Conservation (phyloP, 2,329 filamentous ascomycete genomes). For the Tolypocladium pustulatum region DNA sequence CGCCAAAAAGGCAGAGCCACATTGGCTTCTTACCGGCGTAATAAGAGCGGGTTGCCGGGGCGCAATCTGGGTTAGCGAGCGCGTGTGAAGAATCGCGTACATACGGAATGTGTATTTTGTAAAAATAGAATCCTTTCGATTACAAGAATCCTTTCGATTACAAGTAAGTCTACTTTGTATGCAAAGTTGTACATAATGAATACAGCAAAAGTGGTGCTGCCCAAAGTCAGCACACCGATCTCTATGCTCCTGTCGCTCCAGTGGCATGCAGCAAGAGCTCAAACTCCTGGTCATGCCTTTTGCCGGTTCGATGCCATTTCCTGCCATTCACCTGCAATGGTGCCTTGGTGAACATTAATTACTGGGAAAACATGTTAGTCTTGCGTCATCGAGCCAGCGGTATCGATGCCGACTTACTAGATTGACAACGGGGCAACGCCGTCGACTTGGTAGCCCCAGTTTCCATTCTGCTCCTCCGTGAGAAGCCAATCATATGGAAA, state of each 20-base stretch:
- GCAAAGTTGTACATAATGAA: neutral
- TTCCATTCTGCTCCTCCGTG: conserved; percentile 82
- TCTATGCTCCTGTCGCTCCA: neutral
- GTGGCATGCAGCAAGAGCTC: neutral
- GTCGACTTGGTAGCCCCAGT: conserved; percentile 96
- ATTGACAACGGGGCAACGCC: conserved; percentile 94
- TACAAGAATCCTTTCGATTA: too few species aligned
- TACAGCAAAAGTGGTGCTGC: neutral
- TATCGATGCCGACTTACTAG: conserved; percentile 54
- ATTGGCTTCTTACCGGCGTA: conserved; percentile 76
- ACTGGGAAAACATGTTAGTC: conserved; percentile 18
- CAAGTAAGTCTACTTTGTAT: conserved; percentile 1
- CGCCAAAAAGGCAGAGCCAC: conserved; percentile 78
- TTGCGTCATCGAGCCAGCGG: neutral
- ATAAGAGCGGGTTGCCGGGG: conserved; percentile 85
- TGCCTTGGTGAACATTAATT: conserved; percentile 15
- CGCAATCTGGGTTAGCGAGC: conserved; percentile 86
- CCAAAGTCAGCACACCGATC: neutral
- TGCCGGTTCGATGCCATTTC: neutral
- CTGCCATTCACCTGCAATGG: neutral
- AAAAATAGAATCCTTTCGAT: too few species aligned
- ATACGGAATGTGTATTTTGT: too few species aligned
- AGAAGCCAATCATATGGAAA: conserved; percentile 96
- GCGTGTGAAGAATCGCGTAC: conserved; percentile 34
- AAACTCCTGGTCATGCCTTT: neutral